phyloP scores from a whole-genome alignment of 768 basidiomycete species.

The Tricholoma matsutake region DNA sequence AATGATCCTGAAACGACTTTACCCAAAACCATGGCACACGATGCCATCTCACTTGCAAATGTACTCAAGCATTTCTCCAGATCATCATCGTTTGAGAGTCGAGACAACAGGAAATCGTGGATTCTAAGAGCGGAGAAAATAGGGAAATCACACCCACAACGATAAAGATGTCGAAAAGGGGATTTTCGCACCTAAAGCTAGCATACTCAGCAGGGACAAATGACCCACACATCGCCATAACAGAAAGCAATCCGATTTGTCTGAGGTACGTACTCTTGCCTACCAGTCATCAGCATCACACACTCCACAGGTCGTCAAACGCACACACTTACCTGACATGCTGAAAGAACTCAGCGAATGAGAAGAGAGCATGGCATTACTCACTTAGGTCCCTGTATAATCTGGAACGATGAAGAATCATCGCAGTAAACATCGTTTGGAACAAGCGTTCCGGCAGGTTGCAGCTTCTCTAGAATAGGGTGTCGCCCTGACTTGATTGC shows the following conservation, averaged over 20 bases:
- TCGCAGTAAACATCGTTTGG: constrained; percentile 92
- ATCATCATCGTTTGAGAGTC: constrained; percentile 93
- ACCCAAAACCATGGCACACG: constrained; percentile 90
- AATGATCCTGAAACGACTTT: not conserved
- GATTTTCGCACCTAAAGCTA: constrained; percentile 61
- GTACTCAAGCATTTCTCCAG: constrained; percentile 89
- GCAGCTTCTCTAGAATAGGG: constrained; percentile 77
- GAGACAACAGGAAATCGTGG: constrained; percentile 79
- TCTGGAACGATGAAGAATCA: constrained; percentile 81
- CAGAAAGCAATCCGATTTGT: constrained; percentile 77
- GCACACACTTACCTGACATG: constrained; percentile 38
- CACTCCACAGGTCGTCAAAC: not conserved
- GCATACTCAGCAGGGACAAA: constrained; percentile 95
- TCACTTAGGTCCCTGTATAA: constrained; percentile 89
- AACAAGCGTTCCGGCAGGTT: constrained; percentile 66
- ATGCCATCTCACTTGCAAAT: constrained; percentile 93
- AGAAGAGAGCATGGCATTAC: constrained; percentile 19
- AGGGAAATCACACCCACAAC: not conserved
- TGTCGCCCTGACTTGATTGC: constrained; percentile 89
- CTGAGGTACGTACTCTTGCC: constrained; percentile 94
- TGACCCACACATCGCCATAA: constrained; percentile 89
- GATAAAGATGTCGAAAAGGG: not conserved
- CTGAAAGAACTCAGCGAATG: constrained; percentile 18
- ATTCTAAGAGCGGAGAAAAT: constrained; percentile 40
- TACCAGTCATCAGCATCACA: constrained; percentile 12